A percentile compares a stretch with the other conserved stretches of the same genome.
phyloP scores from a whole-genome alignment of 1,139 yeast genomes.

The Saccharomyces hybrid region DNA sequence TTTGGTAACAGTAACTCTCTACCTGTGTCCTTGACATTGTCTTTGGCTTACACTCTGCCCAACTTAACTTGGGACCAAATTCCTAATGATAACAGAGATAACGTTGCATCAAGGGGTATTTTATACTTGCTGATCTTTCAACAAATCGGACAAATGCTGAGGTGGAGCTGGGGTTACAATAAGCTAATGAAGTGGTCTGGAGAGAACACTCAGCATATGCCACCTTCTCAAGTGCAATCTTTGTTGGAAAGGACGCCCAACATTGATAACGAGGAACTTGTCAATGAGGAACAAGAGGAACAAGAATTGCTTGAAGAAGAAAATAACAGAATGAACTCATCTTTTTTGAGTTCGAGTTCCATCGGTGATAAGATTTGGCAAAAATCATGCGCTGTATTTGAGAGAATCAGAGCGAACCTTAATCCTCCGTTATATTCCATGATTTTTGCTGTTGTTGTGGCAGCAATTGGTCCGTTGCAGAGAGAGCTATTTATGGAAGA shows the following conservation, averaged over 20 bases:
- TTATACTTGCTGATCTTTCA: conserved; percentile 64
- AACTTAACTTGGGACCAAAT: conserved; percentile 68
- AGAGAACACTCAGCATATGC: conserved; percentile 30
- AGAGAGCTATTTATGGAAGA: conserved; percentile 52
- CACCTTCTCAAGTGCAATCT: conserved; percentile 22
- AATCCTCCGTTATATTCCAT: conserved; percentile 95
- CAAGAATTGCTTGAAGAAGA: not conserved
- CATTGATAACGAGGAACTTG: not conserved
- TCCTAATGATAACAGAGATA: conserved; percentile 52
- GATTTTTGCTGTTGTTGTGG: conserved; percentile 76
- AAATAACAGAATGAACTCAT: not conserved
- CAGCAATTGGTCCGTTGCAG: conserved; percentile 67
- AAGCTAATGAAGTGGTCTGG: conserved; percentile 44
- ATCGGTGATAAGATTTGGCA: conserved; percentile 11
- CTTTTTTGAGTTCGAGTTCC: conserved; percentile 4
- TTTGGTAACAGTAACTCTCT: conserved; percentile 73
- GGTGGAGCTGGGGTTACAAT: conserved; percentile 83
- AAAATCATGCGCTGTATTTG: not conserved
- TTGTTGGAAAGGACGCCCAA: conserved; percentile 7
- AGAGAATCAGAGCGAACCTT: conserved; percentile 43
- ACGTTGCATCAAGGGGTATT: conserved; percentile 68
- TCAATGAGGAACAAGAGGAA: not conserved
- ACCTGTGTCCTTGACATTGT: conserved; percentile 66
- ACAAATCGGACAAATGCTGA: conserved; percentile 67
- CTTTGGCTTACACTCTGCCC: conserved; percentile 65